Evolutionary conservation across 2,329 filamentous ascomycete genomes (phyloP).

Genomic region (Exophiala phaeomuriformis): DNA sequence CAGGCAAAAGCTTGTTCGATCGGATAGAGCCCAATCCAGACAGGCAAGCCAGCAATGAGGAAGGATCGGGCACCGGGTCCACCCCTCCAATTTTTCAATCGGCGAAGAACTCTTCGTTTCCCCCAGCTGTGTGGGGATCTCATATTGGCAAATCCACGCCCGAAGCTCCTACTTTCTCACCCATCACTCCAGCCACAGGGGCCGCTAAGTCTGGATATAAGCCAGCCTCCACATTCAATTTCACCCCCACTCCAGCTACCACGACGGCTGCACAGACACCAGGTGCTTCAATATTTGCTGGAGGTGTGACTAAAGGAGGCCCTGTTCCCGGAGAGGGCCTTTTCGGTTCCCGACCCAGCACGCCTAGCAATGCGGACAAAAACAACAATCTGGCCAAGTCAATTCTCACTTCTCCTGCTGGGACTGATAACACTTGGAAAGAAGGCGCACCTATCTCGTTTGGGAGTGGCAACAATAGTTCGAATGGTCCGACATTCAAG

Average conservation of each 20-base stretch:
- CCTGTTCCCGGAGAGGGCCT: slow-evolving; percentile 27
- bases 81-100: slow-evolving; percentile 30
- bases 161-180: slow-evolving; percentile 21
- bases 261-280: slow-evolving; percentile 9
- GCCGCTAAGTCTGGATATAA: slow-evolving; percentile 17
- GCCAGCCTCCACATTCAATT: slow-evolving; percentile 23
- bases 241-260: slow-evolving; percentile 18
- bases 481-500: slow-evolving; percentile 26
- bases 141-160: slow-evolving; percentile 28
- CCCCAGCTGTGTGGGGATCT: slow-evolving; percentile 35
- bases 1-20: slow-evolving; percentile 25
- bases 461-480: slow-evolving; percentile 29
- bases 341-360: slow-evolving; percentile 29
- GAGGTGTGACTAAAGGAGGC: slow-evolving; percentile 18
- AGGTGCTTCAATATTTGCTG: slow-evolving; percentile 24
- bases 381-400: slow-evolving; percentile 16
- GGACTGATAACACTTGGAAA: slow-evolving; percentile 43
- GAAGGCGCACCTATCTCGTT: slow-evolving; percentile 44
- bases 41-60: slow-evolving; percentile 4
- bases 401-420: slow-evolving; percentile 23
- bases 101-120: slow-evolving; percentile 28
- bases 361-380: slow-evolving; percentile 22
- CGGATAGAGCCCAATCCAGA: slow-evolving; percentile 23
- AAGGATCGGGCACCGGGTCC: slow-evolving; percentile 7
- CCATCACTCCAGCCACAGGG: slow-evolving; percentile 18